Evolutionary conservation across 768 basidiomycete genomes (phyloP).

Genomic region (Lactarius quietus): DNA sequence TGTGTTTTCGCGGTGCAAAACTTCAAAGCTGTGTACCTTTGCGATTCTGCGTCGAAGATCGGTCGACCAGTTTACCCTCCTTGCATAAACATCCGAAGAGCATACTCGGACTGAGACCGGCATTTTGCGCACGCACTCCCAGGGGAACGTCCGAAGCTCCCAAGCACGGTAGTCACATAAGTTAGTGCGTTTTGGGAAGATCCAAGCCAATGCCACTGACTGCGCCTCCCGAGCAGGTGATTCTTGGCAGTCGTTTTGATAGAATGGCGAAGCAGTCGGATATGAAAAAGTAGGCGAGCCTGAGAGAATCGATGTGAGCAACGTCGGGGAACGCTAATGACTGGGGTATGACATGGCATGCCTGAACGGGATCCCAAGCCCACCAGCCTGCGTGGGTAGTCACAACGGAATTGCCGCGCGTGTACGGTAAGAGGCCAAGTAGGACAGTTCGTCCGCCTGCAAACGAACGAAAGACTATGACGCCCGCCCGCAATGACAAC

Average conservation of each 20-base stretch:
- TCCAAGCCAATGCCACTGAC: no score
- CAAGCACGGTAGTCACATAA: no score
- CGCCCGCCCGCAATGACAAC: slow-evolving; percentile 96
- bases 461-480: slow-evolving; percentile 97
- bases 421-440: slow-evolving; percentile 77
- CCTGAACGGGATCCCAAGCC: slow-evolving; percentile 5
- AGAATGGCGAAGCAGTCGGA: slow-evolving; percentile 59
- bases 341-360: slow-evolving; percentile 24
- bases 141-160: slow-evolving; percentile 92
- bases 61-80: slow-evolving; percentile 84
- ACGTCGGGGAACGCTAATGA: slow-evolving; percentile 26
- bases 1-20: slow-evolving; percentile 31
- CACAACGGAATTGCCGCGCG: slow-evolving; percentile 73
- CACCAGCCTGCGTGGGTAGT: slow-evolving; percentile 36
- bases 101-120: slow-evolving; percentile 97
- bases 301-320: slow-evolving; percentile 29
- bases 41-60: slow-evolving; percentile 71
- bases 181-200: no score
- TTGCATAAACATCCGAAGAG: slow-evolving; percentile 86
- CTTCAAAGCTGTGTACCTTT: no score
- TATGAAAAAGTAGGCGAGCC: slow-evolving; percentile 46
- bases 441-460: slow-evolving; percentile 83
- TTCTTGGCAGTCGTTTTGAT: slow-evolving; percentile 56
- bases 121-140: slow-evolving; percentile 96
- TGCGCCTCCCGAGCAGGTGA: slow-evolving; percentile 36